A percentile compares a stretch with the other conserved stretches of the same genome.
Conservation (phyloP, 2,329 filamentous ascomycete genomes). For the Orbilia ellipsospora region DNA sequence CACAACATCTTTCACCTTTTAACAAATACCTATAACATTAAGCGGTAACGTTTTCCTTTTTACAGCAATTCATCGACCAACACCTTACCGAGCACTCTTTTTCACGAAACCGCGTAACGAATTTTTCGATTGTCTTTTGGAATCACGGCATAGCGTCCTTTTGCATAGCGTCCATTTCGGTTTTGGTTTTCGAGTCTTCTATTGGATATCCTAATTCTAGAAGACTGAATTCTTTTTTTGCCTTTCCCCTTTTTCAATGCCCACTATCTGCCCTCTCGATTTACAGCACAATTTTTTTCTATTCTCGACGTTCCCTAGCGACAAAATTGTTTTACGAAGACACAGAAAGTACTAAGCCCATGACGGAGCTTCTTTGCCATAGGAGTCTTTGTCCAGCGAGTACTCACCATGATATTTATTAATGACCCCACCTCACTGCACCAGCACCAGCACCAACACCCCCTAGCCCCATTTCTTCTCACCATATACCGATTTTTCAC, state of each 20-base stretch:
- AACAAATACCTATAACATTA: neutral
- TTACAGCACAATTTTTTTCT: slow-evolving; percentile 36
- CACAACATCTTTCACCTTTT: neutral
- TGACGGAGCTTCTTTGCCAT: slow-evolving; percentile 30
- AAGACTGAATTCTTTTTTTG: slow-evolving; percentile 14
- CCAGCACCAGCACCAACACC: slow-evolving; percentile 9
- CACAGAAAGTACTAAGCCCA: slow-evolving; percentile 29
- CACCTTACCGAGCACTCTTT: neutral
- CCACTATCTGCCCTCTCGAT: slow-evolving; percentile 28
- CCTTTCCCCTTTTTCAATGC: slow-evolving; percentile 6
- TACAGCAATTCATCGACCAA: neutral
- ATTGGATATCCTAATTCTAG: slow-evolving; percentile 45
- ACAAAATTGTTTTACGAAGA: slow-evolving; percentile 48
- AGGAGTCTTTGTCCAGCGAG: slow-evolving; percentile 34
- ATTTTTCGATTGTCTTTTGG: slow-evolving; percentile 48
- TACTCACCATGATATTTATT: slow-evolving; percentile 38
- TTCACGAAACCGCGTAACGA: slow-evolving; percentile 36
- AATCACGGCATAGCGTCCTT: slow-evolving; percentile 51
- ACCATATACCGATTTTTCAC: slow-evolving; percentile 8
- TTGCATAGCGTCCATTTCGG: slow-evolving; percentile 52
- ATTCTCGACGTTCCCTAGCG: slow-evolving; percentile 52
- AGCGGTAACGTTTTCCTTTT: neutral
- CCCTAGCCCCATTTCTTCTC: slow-evolving; percentile 14
- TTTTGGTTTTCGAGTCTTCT: slow-evolving; percentile 33
- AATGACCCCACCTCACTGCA: slow-evolving; percentile 31